Evolutionary conservation across 805 yeast species (phyloP), one percentile per base, ranked within the genome.

Genomic region (Yamadazyma laniorum): DNA sequence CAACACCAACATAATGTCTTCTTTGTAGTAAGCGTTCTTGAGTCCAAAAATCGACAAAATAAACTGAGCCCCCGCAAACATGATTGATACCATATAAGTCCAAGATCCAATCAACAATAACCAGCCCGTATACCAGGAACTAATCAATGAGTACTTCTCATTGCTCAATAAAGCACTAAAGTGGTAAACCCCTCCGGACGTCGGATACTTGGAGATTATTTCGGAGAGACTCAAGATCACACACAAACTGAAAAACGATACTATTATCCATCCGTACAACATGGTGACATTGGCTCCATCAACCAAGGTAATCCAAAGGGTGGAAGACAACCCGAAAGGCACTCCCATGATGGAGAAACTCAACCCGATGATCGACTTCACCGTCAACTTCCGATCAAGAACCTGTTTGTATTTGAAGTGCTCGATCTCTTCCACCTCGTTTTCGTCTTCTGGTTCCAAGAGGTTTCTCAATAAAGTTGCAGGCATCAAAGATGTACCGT

Each of bases 331-430:
- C 1, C 91, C 89, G 49, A 84, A 72, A 0, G 90, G 91, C 0
- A 87, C 90, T 29, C 87, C 85, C 90, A 85, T 83, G 22, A 85
- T 61, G 1, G 89, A 79, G 55, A 85, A 84, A 0, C 93, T 91
- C 17, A 85, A 63, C 3, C 93, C 95, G 16, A 85, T 75, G 31
- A 85, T 77, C 0, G 90, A 81, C 1, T 79, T 66, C 8, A 82
- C 80, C 0, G 86, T 80, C 39, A 85, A 68, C 44, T 82, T 79
- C 48, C 87, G 70, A 42, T 77, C 79, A 42, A 85, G 63, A 32
- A 80, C 85, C 53, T 82, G 89, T 48, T 82, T 81, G 55, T 85
- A 85, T 39, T 77, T 77, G 66, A 85, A 82, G 50, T 80, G 84
- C 46, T 83, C 89, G 11, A 82, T 78, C 7, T 73, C 74, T 48